Base-by-base conservation (phyloP, 257 asterid genomes). In the Echium plantagineum region DNA sequence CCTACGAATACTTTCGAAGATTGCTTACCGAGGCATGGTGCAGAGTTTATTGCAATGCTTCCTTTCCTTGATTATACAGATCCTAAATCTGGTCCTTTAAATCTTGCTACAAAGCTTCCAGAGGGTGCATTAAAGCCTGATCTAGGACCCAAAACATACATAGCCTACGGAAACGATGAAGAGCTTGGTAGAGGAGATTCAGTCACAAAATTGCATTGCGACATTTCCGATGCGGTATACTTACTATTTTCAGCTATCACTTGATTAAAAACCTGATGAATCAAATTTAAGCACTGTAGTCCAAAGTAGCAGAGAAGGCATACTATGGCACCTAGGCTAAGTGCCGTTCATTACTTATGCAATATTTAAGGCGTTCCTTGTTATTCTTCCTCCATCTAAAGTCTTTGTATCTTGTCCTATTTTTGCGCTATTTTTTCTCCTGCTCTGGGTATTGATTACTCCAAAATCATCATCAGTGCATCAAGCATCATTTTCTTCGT, bases 131-230 rank as follows among this genome's bases (percentile, higher is more conserved):
- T 76, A 58, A 89, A 86, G 76, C 95, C 97, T 9, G 97, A 89
- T 61, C 78, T 86, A 79, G 97, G 97, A 13, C 95, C 97, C 2
- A 89, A 89, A 74, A 77, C 87, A 54, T 89, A 89, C 69, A 86
- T 89, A 54, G 97, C 95, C 38, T 89, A 80, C 67, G 97, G 97
- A 57, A 72, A 60, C 69, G 57, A 80, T 5, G 81, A 82, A 77
- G 95, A 86, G 67, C 90, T 84, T 46, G 87, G 91, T n/a, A 69
- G 74, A 63, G 97, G 97, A 12, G 94, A 82, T 72, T 84, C 96
- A 0, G 90, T 85, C 63, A 64, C 96, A 21, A 87, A 87, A 71
- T 83, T 87, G 77, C 94, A 87, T 67, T 84, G 89, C 35, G 96
- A 87, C 72, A 70, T 87, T 64, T 84, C 96, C 70, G 94, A 87